phyloP scores from a whole-genome alignment of 495 filamentous ascomycete genomes.

The Trichoderma asperelloides region DNA sequence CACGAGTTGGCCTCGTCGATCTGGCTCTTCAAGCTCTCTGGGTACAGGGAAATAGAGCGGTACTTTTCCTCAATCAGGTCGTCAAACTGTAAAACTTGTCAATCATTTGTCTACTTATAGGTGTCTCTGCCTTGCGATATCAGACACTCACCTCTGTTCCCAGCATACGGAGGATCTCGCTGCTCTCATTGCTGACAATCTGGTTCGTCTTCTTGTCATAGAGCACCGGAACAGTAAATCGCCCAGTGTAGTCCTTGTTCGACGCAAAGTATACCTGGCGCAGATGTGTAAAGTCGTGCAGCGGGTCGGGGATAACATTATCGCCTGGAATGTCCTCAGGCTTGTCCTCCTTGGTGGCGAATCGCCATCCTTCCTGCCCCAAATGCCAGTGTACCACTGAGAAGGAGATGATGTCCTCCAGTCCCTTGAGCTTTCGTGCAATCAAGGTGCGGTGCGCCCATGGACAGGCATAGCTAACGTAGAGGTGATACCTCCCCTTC shows the following conservation, averaged over 20 bases:
- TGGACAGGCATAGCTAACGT: conserved; percentile 65
- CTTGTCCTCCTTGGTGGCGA: conserved; percentile 52
- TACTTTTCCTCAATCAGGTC: conserved; percentile 42
- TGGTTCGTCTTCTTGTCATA: conserved; percentile 65
- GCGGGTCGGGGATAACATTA: conserved; percentile 45
- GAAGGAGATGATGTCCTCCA: conserved; percentile 62
- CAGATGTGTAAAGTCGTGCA: conserved; percentile 52
- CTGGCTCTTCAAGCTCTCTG: conserved; percentile 37
- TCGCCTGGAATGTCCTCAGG: conserved; percentile 37
- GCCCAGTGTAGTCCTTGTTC: conserved; percentile 58
- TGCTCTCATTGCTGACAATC: conserved; percentile 80
- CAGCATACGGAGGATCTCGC: conserved; percentile 71
- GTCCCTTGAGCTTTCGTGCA: conserved; percentile 67
- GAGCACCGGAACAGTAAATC: conserved; percentile 72
- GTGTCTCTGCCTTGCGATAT: not conserved
- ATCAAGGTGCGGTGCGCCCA: conserved; percentile 79
- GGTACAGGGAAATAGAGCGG: conserved; percentile 45
- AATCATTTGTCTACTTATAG: not conserved
- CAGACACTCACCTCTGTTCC: conserved; percentile 32
- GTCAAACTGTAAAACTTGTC: conserved; percentile 37
- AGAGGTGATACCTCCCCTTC: conserved; percentile 70
- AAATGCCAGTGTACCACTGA: conserved; percentile 62
- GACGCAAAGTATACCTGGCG: conserved; percentile 65
- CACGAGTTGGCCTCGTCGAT: conserved; percentile 58
- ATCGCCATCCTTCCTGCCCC: conserved; percentile 65